Conservation (phyloP, 192 early-diverging fungal genomes). For the Backusella tuberculispora region DNA sequence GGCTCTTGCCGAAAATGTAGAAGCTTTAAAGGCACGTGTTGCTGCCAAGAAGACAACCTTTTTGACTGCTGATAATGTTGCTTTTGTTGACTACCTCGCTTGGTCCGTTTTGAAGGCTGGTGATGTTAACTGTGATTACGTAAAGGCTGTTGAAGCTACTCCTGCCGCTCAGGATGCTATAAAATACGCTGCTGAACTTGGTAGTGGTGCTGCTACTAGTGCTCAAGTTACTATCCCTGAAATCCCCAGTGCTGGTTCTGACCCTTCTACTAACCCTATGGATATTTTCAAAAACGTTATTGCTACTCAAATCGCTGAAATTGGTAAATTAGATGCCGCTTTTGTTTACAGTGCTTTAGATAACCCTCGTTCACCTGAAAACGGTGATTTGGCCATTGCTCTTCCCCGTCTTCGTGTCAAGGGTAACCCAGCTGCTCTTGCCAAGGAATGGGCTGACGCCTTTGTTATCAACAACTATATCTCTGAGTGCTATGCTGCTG, state of each 20-base stretch:
- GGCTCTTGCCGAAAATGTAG: conserved; percentile 9
- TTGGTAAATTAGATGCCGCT: conserved; percentile 53
- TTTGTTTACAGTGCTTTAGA: conserved; percentile 61
- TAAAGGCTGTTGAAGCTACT: conserved; percentile 26
- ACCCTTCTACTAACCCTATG: conserved; percentile 52
- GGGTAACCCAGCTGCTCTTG: conserved; percentile 70
- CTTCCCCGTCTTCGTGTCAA: conserved; percentile 69
- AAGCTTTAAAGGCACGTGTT: background rate
- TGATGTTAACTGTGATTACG: background rate
- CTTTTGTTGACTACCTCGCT: conserved; percentile 23
- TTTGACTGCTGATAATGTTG: conserved; percentile 17
- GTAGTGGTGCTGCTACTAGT: background rate
- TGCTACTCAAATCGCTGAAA: conserved; percentile 56
- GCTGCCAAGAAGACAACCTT: conserved; percentile 1
- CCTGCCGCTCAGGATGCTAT: conserved; percentile 20
- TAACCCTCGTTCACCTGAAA: conserved; percentile 58
- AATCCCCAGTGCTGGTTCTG: conserved; percentile 45
- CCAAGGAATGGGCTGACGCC: conserved; percentile 62
- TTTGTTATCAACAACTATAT: conserved; percentile 66
- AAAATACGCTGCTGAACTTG: background rate
- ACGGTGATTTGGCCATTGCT: conserved; percentile 74
- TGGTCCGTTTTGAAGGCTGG: conserved; percentile 18
- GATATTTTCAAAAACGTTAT: conserved; percentile 72
- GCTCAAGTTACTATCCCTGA: background rate
- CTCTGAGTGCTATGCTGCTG: conserved; percentile 52